Evolutionary conservation across 768 basidiomycete species (phyloP).

Genomic region (Leccinum imitatum): DNA sequence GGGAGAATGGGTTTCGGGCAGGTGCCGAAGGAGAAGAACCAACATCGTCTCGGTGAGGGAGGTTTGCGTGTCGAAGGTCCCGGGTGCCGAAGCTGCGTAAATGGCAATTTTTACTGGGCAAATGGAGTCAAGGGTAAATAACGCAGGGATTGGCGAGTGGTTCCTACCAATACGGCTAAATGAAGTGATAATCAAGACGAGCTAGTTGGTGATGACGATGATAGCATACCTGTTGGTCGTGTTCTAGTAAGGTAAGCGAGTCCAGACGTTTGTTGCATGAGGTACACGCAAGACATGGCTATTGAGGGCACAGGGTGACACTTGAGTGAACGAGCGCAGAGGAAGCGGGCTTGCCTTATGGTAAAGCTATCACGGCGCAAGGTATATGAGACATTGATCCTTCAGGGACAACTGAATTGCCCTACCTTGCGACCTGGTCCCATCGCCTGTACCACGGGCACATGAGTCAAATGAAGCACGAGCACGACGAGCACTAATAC

Average conservation of each 20-base stretch:
- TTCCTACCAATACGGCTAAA: slow-evolving; percentile 46
- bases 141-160: neutral
- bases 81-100: slow-evolving; percentile 75
- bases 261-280: slow-evolving; percentile 78
- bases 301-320: neutral
- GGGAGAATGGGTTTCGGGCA: slow-evolving; percentile 23
- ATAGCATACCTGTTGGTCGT: slow-evolving; percentile 68
- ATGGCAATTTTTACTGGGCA: slow-evolving; percentile 76
- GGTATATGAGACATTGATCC: slow-evolving; percentile 1
- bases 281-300: slow-evolving; percentile 81
- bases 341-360: slow-evolving; percentile 55
- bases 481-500: slow-evolving; percentile 11
- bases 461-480: slow-evolving; percentile 4
- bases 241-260: slow-evolving; percentile 74
- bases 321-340: slow-evolving; percentile 4
- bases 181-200: slow-evolving; percentile 3
- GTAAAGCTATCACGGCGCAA: slow-evolving; percentile 53
- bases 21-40: slow-evolving; percentile 36
- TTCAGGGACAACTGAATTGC: slow-evolving; percentile 5
- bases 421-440: slow-evolving; percentile 87
- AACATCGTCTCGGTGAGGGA: slow-evolving; percentile 48
- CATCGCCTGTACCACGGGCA: slow-evolving; percentile 52
- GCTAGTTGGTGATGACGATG: neutral
- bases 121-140: slow-evolving; percentile 1
- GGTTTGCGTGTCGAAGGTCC: slow-evolving; percentile 70